These are phyloP conservation scores for Triticum dicoccoides DNA, from an alignment of 176 grass and related monocot genomes.

Conservation along the genomic window DNA sequence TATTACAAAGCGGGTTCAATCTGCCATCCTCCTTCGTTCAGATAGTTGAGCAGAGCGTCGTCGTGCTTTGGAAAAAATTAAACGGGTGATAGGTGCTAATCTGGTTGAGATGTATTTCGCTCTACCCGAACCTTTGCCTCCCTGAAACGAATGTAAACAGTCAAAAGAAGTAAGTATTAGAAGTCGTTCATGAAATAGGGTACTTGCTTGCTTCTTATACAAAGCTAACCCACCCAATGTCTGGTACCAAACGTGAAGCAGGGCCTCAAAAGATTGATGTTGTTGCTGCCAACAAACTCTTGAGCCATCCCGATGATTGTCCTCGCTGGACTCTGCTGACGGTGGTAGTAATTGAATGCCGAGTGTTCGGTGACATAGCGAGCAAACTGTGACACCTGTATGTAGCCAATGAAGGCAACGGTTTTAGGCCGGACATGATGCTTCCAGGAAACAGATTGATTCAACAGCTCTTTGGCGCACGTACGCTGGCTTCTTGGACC, in stretches of 20 bases:
- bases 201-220: not conserved
- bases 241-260: conserved; percentile 77
- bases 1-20: conserved; percentile 86
- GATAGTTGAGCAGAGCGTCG: conserved; percentile 73
- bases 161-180: not conserved
- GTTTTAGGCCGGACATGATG: not conserved
- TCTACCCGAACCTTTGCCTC: conserved; percentile 81
- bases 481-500: conserved; percentile 48
- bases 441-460: too few species aligned
- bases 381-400: conserved; percentile 79
- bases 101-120: conserved; percentile 64
- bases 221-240: conserved; percentile 20
- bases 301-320: conserved; percentile 97
- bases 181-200: not conserved
- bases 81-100: conserved; percentile 49
- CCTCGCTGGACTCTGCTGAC: conserved; percentile 61
- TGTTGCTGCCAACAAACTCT: not conserved
- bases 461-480: not conserved
- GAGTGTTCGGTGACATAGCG: conserved; percentile 93
- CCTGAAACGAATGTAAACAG: conserved; percentile 36
- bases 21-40: conserved; percentile 71
- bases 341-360: conserved; percentile 54
- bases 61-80: conserved; percentile 80
- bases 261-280: too few species aligned
- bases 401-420: not conserved